Conservation (phyloP, 768 basidiomycete genomes). For the Pleurotus eryngii region DNA sequence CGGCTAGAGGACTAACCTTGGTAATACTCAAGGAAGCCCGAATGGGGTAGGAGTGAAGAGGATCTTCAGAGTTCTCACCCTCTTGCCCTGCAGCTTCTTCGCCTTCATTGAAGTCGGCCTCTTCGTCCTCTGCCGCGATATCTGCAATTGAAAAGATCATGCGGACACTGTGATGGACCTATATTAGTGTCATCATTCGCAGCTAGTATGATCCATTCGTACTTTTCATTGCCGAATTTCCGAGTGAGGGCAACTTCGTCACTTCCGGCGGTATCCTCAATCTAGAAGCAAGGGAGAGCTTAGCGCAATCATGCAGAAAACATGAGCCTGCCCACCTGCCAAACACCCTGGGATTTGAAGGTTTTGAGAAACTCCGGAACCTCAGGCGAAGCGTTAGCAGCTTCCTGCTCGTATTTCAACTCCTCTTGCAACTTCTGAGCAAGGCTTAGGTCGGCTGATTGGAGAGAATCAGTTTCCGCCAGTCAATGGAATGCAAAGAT, state of each 20-base stretch:
- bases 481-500: not conserved
- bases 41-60: constrained; percentile 57
- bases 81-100: constrained; percentile 27
- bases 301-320: not conserved
- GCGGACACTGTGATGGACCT: constrained; percentile 55
- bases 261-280: constrained; percentile 65
- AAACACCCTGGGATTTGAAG: constrained; percentile 72
- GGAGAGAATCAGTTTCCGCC: too few relatives aligned
- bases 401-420: constrained; percentile 80
- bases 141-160: constrained; percentile 93
- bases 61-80: constrained; percentile 23
- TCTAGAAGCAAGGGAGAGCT: constrained; percentile 34
- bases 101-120: constrained; percentile 34
- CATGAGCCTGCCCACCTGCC: constrained; percentile 56
- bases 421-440: constrained; percentile 77
- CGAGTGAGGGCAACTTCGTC: constrained; percentile 84
- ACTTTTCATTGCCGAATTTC: constrained; percentile 90
- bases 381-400: constrained; percentile 28
- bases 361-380: constrained; percentile 74
- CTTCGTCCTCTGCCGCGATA: constrained; percentile 50
- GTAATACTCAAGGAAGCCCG: constrained; percentile 81
- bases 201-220: constrained; percentile 21
- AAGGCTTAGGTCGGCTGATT: constrained; percentile 69
- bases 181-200: not conserved
- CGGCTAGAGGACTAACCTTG: constrained; percentile 48